Evolutionary conservation across 352 stramenopile genomes (phyloP), one percentile per base, ranked within the genome.

Genomic region (Phytopythium cucurbitacearum): DNA sequence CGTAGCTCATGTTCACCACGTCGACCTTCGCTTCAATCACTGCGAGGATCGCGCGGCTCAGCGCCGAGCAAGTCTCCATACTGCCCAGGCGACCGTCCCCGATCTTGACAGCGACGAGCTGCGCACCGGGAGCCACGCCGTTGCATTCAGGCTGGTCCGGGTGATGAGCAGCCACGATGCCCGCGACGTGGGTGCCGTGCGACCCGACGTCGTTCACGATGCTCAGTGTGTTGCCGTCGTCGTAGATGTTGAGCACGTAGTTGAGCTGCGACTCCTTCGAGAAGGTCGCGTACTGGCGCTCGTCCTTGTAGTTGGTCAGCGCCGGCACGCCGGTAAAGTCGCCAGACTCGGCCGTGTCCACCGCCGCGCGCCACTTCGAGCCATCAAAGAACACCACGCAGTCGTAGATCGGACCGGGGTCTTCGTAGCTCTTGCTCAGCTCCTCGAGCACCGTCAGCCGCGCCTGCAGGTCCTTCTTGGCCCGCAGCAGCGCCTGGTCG

Each of bases 1-100:
- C 96, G 67, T 98, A 99, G 42, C 85, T 97, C 76, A 99, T 95
- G 77, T 99, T 99, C 33, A 99, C 84, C 0, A 99, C 51, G 66
- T 99, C 91, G n/a, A 84, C 91, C 12, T 90, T 89, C 37, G 85
- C 64, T 35, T 86, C 63, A 50, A 95, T 84, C 16, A 97, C 89
- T 4, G 95, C 89, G 45, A 96, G 78, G 42, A 98, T 82, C 0
- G 89, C 96, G 46, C 96, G 85, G 41, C 81, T 91, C 34, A 99
- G 56, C 5, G 81, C 88, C 4, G 81, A 72, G 9, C 68, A 86
- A 12, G 95, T 98, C 84, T 99, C 96, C 91, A 98, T 98, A 45
- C 81, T 94, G 5, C 83, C 93, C 2, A 99, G 55, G 5, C 96
- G 76, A 3, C 77, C 79, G 67, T 99, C 96, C 16, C 96, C 96